Percentiles rank a stretch among this genome's conserved stretches.
Conservation (phyloP, 345 rosid species). For the Lumnitzera racemosa region DNA sequence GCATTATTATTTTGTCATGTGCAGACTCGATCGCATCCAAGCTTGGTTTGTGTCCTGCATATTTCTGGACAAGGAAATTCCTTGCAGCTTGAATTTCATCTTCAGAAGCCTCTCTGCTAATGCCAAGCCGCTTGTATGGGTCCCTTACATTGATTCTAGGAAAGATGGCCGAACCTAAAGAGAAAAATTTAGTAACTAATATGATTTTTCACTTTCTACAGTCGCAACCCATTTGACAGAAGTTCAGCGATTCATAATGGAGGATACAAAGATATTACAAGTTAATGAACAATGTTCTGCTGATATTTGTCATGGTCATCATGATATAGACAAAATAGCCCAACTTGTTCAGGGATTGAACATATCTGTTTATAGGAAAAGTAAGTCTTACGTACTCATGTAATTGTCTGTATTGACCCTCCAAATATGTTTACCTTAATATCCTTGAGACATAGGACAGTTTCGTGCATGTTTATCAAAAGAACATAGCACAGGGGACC, state of each 20-base stretch:
- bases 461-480: no score
- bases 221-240: neutral
- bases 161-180: slow-evolving; percentile 47
- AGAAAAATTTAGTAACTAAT: neutral
- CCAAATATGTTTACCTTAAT: no score
- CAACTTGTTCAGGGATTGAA: no score
- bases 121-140: slow-evolving; percentile 86
- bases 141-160: slow-evolving; percentile 80
- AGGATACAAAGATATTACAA: neutral
- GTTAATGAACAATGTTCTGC: neutral
- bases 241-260: no score
- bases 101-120: slow-evolving; percentile 90
- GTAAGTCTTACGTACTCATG: no score
- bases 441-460: no score
- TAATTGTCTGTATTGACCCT: no score
- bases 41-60: slow-evolving; percentile 83
- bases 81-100: slow-evolving; percentile 93
- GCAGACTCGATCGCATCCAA: slow-evolving; percentile 89
- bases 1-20: slow-evolving; percentile 90
- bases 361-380: no score
- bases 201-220: neutral
- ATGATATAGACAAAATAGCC: no score
- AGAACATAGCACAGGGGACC: no score
- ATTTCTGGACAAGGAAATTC: slow-evolving; percentile 73
- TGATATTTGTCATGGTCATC: no score